Percentiles rank a stretch among this genome's conserved stretches.
These are phyloP conservation scores for Penicillium janthinellum DNA, from an alignment of 2,329 filamentous ascomycete species.

Conservation along the genomic window DNA sequence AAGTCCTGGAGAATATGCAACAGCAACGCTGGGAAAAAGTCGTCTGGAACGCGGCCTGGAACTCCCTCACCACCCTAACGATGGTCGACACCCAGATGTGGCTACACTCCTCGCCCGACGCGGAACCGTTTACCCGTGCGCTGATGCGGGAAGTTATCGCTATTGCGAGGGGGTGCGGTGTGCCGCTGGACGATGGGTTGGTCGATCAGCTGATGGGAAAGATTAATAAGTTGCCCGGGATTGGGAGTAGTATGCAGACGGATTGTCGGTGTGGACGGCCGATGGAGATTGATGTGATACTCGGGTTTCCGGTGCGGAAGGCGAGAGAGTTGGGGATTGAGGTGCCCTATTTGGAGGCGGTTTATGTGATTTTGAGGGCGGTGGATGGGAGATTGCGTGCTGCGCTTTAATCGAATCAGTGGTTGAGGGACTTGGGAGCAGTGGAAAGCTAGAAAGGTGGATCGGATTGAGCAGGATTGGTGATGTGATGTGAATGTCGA, in stretches of 20 bases:
- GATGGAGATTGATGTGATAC: conserved; percentile 52
- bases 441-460: no score
- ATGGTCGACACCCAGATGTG: conserved; percentile 46
- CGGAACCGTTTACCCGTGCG: conserved; percentile 40
- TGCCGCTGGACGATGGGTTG: conserved; percentile 41
- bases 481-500: no score
- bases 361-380: conserved; percentile 38
- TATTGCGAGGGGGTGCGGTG: conserved; percentile 43
- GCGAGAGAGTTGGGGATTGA: conserved; percentile 42
- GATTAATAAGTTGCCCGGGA: conserved; percentile 43
- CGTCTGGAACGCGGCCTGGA: conserved; percentile 48
- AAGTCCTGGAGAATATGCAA: conserved; percentile 40
- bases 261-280: conserved; percentile 45
- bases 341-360: conserved; percentile 44
- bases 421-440: no score
- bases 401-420: conserved; percentile 5
- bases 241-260: conserved; percentile 51
- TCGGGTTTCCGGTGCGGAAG: conserved; percentile 46
- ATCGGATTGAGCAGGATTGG: no score
- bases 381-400: conserved; percentile 27
- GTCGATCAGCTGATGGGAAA: conserved; percentile 43
- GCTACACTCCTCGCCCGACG: conserved; percentile 45
- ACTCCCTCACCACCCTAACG: conserved; percentile 47
- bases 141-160: conserved; percentile 50
- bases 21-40: conserved; percentile 45